A percentile compares a stretch with the other conserved stretches of the same genome.
Conservation (phyloP, 1,139 yeast genomes). For the Geotrichum citri-aurantii region DNA sequence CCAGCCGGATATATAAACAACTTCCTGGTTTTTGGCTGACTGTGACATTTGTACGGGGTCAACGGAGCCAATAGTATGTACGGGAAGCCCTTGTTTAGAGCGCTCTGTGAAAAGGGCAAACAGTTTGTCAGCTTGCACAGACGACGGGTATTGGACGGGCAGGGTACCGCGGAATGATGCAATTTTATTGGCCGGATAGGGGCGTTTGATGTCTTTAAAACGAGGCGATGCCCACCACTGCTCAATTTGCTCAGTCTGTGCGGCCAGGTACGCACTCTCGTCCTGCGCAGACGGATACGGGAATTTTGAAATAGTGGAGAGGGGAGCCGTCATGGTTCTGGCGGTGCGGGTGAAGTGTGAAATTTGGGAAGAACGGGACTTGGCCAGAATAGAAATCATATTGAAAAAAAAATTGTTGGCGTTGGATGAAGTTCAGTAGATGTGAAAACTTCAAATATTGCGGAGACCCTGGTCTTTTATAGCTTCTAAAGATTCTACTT, state of each 20-base stretch:
- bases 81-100: conserved; percentile 42
- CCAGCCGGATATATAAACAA: conserved; percentile 60
- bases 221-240: conserved; percentile 51
- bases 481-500: too few species aligned
- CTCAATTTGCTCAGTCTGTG: conserved; percentile 38
- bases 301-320: conserved; percentile 33
- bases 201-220: conserved; percentile 46
- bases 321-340: not conserved
- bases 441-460: too few species aligned
- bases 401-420: not conserved
- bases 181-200: conserved; percentile 50
- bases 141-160: conserved; percentile 46
- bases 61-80: conserved; percentile 55
- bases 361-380: not conserved
- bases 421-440: not conserved
- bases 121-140: conserved; percentile 50
- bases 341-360: not conserved
- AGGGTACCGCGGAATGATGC: conserved; percentile 51
- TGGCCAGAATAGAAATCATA: not conserved
- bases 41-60: conserved; percentile 62
- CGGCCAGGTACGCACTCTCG: conserved; percentile 32
- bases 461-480: too few species aligned
- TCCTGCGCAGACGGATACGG: conserved; percentile 37
- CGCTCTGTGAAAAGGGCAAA: conserved; percentile 43
- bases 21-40: conserved; percentile 48